Percentiles rank a stretch among this genome's conserved stretches.
Conservation (phyloP, 148 eudicot genomes). For the Chenopodium album region DNA sequence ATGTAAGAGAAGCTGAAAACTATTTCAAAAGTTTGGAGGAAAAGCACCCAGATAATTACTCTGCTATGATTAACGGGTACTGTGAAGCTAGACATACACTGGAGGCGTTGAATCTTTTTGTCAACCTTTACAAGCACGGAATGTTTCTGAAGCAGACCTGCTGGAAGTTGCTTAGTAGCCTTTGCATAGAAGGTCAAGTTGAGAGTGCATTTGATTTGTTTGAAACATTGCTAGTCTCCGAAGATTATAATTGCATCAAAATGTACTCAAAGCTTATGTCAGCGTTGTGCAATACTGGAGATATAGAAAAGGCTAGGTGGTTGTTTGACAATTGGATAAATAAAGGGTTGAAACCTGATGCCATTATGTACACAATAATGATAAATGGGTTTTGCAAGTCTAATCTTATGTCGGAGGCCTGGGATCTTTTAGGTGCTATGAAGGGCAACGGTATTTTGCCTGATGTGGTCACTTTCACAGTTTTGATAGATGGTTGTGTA, state of each 20-base stretch:
- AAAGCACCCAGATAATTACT: conserved; percentile 42
- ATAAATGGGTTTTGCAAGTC: conserved; percentile 58
- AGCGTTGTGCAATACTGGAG: conserved; percentile 50
- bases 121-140: conserved; percentile 37
- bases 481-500: conserved; percentile 51
- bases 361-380: conserved; percentile 65
- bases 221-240: conserved; percentile 34
- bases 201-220: conserved; percentile 43
- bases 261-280: conserved; percentile 46
- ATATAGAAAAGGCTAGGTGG: conserved; percentile 50
- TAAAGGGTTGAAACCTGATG: conserved; percentile 52
- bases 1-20: conserved; percentile 59
- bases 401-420: conserved; percentile 42
- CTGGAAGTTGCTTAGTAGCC: conserved; percentile 46
- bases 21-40: conserved; percentile 43
- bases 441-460: conserved; percentile 52
- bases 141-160: conserved; percentile 28
- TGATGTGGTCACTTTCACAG: conserved; percentile 67
- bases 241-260: conserved; percentile 35
- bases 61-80: conserved; percentile 58
- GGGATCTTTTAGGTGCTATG: conserved; percentile 59
- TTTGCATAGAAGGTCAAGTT: conserved; percentile 49
- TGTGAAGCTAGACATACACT: conserved; percentile 41
- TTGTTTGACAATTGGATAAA: conserved; percentile 49
- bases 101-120: conserved; percentile 42